phyloP scores from a whole-genome alignment of 2,329 filamentous ascomycete species.

The Aspergillus sp. region DNA sequence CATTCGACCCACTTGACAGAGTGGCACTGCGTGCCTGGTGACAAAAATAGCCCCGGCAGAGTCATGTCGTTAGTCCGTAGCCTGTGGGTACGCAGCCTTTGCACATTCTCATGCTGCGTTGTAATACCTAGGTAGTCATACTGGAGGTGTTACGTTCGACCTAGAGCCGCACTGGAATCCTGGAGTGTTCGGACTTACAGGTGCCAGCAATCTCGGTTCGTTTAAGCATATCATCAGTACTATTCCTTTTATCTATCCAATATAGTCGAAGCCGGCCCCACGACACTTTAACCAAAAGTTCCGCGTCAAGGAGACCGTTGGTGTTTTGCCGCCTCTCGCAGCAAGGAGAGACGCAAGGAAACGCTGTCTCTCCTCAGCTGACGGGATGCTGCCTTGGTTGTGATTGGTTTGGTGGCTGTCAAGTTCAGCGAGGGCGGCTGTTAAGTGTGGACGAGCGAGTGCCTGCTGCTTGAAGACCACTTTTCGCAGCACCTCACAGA shows the following conservation, averaged over 20 bases:
- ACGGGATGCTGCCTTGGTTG: slow-evolving; percentile 22
- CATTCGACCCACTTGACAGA: slow-evolving; percentile 11
- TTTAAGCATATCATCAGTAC: background rate
- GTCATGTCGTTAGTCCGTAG: too few species aligned
- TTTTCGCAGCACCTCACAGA: slow-evolving; percentile 41
- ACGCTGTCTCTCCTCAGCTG: slow-evolving; percentile 38
- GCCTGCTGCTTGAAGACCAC: slow-evolving; percentile 43
- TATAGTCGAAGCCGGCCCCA: slow-evolving; percentile 42
- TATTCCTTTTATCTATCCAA: slow-evolving; percentile 19
- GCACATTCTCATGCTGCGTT: too few species aligned
- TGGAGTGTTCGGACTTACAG: too few species aligned
- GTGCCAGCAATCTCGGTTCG: background rate
- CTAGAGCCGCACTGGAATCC: too few species aligned
- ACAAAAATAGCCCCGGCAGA: too few species aligned
- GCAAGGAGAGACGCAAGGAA: slow-evolving; percentile 41
- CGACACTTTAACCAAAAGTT: slow-evolving; percentile 47
- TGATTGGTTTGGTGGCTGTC: slow-evolving; percentile 21
- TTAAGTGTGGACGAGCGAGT: slow-evolving; percentile 37
- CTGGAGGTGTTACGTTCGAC: too few species aligned
- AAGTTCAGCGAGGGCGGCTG: slow-evolving; percentile 34
- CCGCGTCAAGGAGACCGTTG: slow-evolving; percentile 39
- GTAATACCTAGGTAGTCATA: too few species aligned
- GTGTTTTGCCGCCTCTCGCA: slow-evolving; percentile 36
- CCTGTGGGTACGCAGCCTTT: too few species aligned
- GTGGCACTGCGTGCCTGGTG: background rate